Base-by-base conservation (phyloP, 441 rosid species). In the Viola pubescens region DNA sequence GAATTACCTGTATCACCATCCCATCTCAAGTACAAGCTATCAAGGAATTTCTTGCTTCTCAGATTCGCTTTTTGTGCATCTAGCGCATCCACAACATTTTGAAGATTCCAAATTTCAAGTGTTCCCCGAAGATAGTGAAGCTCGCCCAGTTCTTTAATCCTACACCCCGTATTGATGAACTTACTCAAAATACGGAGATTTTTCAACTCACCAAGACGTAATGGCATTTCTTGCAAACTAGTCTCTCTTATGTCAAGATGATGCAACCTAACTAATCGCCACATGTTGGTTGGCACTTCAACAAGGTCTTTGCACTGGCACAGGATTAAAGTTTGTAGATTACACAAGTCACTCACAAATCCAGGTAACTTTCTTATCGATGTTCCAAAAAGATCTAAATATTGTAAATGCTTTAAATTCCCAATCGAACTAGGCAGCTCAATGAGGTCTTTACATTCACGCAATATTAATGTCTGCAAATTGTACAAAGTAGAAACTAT, bases 131-230 rank as follows among this genome's bases (percentile, higher is more conserved):
- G 58, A 14, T 72, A 49, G 12, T 13, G 8, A 42, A 72, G 61
- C 13, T 59, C n/a, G 19, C 56, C 62, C 52, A 72, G 5, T 51
- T 72, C 76, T 19, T 58, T 59, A 54, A 72, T 54, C 37, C 59
- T 51, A 26, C 54, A 62, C 5, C 55, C 63, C 5, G 14, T 60
- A 14, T 48, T 41, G 7, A 72, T n/a, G 38, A 63, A 68, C 7
- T 45, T 40, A 12, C 46, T 58, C 44, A 63, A 19, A 6, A 34
- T 72, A 50, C 26, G 37, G 4, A 72, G 72, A 40, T 1, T 53
- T 3, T 38, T 54, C 19, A 62, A 9, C 34, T 60, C 51, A 13
- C 77, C 65, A n/a, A 68, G 55, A 9, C 48, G 46, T 0, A 50
- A 41, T 3, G 72, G 66, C 72, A 56, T 69, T 2, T 19, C 3